phyloP scores from a whole-genome alignment of 495 filamentous ascomycete genomes.

The Penicillium pulvis region DNA sequence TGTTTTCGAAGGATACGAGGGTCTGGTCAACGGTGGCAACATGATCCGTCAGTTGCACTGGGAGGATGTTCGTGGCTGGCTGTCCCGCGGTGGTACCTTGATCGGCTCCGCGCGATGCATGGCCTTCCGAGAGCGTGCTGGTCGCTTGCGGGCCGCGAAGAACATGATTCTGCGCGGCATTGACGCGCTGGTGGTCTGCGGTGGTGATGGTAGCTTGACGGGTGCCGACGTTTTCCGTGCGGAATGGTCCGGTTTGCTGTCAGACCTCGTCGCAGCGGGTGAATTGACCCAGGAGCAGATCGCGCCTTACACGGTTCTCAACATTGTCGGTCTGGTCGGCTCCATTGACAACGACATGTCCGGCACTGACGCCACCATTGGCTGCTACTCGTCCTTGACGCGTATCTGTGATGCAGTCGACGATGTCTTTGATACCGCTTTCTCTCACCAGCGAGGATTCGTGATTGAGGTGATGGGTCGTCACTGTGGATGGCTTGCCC shows the following conservation, averaged over 20 bases:
- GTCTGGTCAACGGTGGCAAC: constrained; percentile 84
- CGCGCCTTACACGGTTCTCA: constrained; percentile 74
- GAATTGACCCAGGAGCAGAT: constrained; percentile 71
- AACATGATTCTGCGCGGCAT: constrained; percentile 92
- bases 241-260: constrained; percentile 85
- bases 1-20: constrained; percentile 95
- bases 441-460: constrained; percentile 95
- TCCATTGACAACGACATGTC: constrained; percentile 99
- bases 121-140: constrained; percentile 83
- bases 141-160: constrained; percentile 82
- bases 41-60: constrained; percentile 86
- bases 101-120: constrained; percentile 94
- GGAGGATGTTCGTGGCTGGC: constrained; percentile 93
- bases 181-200: constrained; percentile 94
- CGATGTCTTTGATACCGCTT: constrained; percentile 94
- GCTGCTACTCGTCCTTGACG: constrained; percentile 88
- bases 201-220: constrained; percentile 96
- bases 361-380: constrained; percentile 96
- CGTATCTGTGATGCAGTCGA: constrained; percentile 94
- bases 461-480: constrained; percentile 99
- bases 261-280: constrained; percentile 73
- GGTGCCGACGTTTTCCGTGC: constrained; percentile 90
- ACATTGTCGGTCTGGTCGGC: constrained; percentile 94
- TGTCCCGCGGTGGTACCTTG: constrained; percentile 92
- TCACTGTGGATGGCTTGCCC: constrained; percentile 95